Conservation (phyloP, 2,329 filamentous ascomycete species). For the Pyrenochaeta sp. region DNA sequence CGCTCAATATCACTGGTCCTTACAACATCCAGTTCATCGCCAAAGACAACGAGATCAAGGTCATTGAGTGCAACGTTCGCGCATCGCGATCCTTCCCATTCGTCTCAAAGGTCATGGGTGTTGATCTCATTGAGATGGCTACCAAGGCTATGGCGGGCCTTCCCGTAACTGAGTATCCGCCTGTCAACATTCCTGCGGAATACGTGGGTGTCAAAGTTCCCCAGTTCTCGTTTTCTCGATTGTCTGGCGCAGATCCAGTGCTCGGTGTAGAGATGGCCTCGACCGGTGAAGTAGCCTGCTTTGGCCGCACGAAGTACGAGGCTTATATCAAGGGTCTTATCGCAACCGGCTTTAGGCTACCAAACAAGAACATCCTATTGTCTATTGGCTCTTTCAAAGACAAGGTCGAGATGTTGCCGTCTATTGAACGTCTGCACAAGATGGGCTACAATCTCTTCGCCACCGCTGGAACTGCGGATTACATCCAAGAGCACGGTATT, state of each 20-base stretch:
- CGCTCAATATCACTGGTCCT: conserved; percentile 93
- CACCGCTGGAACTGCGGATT: conserved; percentile 95
- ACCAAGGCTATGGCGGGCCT: conserved; percentile 94
- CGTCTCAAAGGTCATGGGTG: conserved; percentile 97
- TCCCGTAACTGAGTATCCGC: conserved; percentile 83
- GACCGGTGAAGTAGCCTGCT: conserved; percentile 96
- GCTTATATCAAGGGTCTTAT: conserved; percentile 96
- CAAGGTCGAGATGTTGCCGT: conserved; percentile 96
- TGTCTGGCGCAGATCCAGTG: conserved; percentile 95
- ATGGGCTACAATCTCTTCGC: conserved; percentile 96
- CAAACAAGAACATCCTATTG: conserved; percentile 92
- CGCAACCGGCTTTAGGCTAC: conserved; percentile 94
- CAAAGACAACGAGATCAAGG: conserved; percentile 99
- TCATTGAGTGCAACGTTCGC: conserved; percentile 98
- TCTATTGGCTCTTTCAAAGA: conserved; percentile 98
- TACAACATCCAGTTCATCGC: conserved; percentile 99
- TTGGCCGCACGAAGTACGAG: conserved; percentile 95
- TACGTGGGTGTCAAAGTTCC: conserved; percentile 98
- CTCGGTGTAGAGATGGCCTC: conserved; percentile 99
- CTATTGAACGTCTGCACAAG: conserved; percentile 86
- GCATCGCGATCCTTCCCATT: conserved; percentile 97
- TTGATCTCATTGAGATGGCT: conserved; percentile 97
- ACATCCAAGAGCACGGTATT: conserved; percentile 90
- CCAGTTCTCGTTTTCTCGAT: conserved; percentile 97
- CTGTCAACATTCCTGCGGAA: conserved; percentile 75